Evolutionary conservation across 2,329 filamentous ascomycete species (phyloP), one percentile per base, ranked within the genome.

Genomic region (Aspergillus ustus): DNA sequence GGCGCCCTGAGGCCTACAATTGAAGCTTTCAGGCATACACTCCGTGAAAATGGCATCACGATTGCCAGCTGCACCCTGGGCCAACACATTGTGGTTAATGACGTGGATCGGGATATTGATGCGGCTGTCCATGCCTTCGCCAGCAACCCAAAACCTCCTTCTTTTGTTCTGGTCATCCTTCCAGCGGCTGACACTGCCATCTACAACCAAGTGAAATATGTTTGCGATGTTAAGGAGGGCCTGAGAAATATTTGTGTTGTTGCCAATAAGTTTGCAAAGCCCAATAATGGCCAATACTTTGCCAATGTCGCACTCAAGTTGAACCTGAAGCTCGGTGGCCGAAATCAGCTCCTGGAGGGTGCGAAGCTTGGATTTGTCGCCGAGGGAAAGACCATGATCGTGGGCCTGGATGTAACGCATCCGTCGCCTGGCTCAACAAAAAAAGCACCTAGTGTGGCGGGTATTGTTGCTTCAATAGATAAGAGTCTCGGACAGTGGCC

Each of bases 321-420:
- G 72, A 96, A 96, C 68, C 78, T 93, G 45, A 95, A 94, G 75
- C 81, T 87, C 43, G 90, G 90, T 1, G 91, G 91, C 1, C 75
- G 84, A n/a, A 93, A 93, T 68, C 91, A 95, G 70, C 78, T 75
- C 11, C 77, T 96, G 0, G 65, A 70, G 7, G 25, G 56, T 17
- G 66, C 80, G 0, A 82, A 86, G 29, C 78, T 87, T 13, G 82
- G 81, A 1, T 80, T 92, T 0, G 74, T 92, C 48, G 77, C 79
- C 28, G 81, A 88, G 25, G 85, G 84, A 1, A 87, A 87, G 69
- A 95, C 92, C 0, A 97, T 97, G 87, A 77, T 96, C 1, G 86
- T 95, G 11, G 92, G 93, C 0, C 89, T 94, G 66, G 93, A 97
- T 71, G 92, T 96, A 1, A 95, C 92, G 0, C 93, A 97, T 72